Evolutionary conservation across 768 basidiomycete species (phyloP).

Genomic region (Hypsizygus marmoreus): DNA sequence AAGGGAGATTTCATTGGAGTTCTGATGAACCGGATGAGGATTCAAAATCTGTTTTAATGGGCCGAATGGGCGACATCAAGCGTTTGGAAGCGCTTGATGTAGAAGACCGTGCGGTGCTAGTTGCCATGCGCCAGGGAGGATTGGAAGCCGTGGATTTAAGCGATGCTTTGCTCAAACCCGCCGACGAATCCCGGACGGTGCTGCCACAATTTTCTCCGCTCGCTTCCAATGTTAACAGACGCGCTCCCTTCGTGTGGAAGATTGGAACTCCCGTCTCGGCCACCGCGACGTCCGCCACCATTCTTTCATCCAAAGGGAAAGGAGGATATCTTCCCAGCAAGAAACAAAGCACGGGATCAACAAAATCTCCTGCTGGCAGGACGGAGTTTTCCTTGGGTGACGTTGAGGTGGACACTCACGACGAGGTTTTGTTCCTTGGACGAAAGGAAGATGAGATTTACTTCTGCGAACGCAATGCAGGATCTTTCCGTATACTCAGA

Average conservation of each 20-base stretch:
- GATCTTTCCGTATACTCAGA: constrained; percentile 74
- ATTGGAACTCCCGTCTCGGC: constrained; percentile 70
- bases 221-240: constrained; percentile 61
- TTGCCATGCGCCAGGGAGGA: constrained; percentile 86
- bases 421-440: constrained; percentile 82
- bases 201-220: constrained; percentile 74
- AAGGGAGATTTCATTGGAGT: constrained; percentile 81
- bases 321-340: constrained; percentile 43
- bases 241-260: constrained; percentile 80
- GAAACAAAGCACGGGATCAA: constrained; percentile 48
- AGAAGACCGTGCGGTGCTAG: constrained; percentile 70
- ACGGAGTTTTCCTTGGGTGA: constrained; percentile 56
- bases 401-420: constrained; percentile 51
- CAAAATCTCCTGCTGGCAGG: constrained; percentile 48
- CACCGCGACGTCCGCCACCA: constrained; percentile 37
- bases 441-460: constrained; percentile 77
- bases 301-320: constrained; percentile 43
- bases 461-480: constrained; percentile 75
- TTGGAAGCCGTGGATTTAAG: constrained; percentile 79
- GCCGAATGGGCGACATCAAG: constrained; percentile 80
- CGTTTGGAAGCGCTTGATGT: constrained; percentile 83
- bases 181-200: constrained; percentile 72
- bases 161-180: constrained; percentile 79
- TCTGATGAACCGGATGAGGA: constrained; percentile 57
- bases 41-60: constrained; percentile 28